These are phyloP conservation scores for Pyrus betulifolia DNA, from an alignment of 306 rosid genomes.

Conservation along the genomic window DNA sequence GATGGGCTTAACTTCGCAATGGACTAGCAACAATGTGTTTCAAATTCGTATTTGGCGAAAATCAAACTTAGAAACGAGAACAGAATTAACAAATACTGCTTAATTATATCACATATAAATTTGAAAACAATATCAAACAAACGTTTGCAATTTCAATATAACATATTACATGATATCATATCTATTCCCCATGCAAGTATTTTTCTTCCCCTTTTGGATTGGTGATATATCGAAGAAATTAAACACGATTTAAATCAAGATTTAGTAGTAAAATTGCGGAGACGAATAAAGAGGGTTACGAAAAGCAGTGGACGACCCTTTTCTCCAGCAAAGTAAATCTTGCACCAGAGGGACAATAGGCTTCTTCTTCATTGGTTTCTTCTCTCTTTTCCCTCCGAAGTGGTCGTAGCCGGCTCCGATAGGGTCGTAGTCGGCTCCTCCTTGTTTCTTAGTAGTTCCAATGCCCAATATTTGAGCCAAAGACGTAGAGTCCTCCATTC, in stretches of 20 bases:
- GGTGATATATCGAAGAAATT: background rate
- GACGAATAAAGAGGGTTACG: slow-evolving; percentile 43
- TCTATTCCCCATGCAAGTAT: too few relatives aligned
- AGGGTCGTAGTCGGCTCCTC: background rate
- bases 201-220: background rate
- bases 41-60: too few relatives aligned
- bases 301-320: slow-evolving; percentile 22
- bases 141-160: background rate
- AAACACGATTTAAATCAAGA: background rate
- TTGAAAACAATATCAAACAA: background rate
- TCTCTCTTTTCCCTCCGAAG: slow-evolving; percentile 10
- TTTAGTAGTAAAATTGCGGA: slow-evolving; percentile 22
- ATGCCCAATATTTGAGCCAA: slow-evolving; percentile 52
- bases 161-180: background rate
- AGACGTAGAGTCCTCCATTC: slow-evolving; percentile 23
- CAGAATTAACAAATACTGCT: background rate
- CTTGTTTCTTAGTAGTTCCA: slow-evolving; percentile 12
- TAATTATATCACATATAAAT: too few relatives aligned
- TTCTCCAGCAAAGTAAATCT: slow-evolving; percentile 46
- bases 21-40: too few relatives aligned
- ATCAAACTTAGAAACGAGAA: too few relatives aligned
- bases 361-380: slow-evolving; percentile 44
- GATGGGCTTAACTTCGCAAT: too few relatives aligned
- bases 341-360: slow-evolving; percentile 79
- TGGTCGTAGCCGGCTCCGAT: background rate